phyloP scores from a whole-genome alignment of 208 protist genomes.

The Crithidia acanthocephali region DNA sequence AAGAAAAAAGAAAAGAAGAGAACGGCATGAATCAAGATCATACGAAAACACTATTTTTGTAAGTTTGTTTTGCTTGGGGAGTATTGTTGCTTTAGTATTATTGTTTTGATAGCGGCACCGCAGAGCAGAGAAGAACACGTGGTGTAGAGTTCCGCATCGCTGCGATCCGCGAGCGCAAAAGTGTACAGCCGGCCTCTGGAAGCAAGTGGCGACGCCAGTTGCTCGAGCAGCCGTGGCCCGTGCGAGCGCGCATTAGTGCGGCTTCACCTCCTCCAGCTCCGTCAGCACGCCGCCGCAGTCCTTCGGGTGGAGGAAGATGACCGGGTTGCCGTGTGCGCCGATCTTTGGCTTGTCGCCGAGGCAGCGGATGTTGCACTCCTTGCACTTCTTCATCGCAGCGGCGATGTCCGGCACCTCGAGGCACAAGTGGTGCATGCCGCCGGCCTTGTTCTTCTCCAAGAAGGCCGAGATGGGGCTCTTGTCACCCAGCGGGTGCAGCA shows the following conservation, averaged over 20 bases:
- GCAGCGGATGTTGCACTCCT: constrained; percentile 67
- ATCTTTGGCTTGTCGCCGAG: constrained; percentile 91
- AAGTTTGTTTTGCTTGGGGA: no score
- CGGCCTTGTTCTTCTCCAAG: constrained; percentile 87
- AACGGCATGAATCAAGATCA: not conserved
- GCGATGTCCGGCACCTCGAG: constrained; percentile 84
- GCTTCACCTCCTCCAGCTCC: constrained; percentile 89
- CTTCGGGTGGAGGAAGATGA: constrained; percentile 93
- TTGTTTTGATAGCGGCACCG: no score
- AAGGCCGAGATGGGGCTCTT: constrained; percentile 92
- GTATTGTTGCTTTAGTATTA: no score
- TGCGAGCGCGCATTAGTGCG: not conserved
- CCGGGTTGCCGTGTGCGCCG: constrained; percentile 94
- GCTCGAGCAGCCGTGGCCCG: no score
- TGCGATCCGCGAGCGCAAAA: no score
- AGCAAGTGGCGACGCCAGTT: no score
- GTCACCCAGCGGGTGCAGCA: constrained; percentile 90
- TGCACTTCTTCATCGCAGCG: constrained; percentile 56
- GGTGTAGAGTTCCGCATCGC: no score
- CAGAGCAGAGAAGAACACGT: no score
- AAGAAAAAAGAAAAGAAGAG: not conserved
- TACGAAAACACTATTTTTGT: no score
- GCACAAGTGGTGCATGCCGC: constrained; percentile 95
- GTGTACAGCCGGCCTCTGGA: no score
- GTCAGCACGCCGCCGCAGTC: constrained; percentile 92